Base-by-base conservation (phyloP, 805 yeast species). In the Yamadazyma ubonensis region DNA sequence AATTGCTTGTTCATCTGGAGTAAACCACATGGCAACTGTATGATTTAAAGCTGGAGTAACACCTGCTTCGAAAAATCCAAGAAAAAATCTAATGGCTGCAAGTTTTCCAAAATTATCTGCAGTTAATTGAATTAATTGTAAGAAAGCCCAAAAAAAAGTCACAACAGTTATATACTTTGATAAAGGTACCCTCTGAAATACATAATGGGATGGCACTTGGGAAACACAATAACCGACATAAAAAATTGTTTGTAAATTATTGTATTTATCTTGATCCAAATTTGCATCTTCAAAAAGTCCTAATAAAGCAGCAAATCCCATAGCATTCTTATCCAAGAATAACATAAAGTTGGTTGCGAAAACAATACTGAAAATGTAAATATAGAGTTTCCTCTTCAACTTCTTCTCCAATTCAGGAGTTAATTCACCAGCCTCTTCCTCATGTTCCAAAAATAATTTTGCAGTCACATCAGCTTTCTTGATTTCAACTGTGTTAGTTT, bases 141-240 rank as follows among this genome's bases (percentile, higher is more conserved):
- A 48, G n/a, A 49, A 32, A 3, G 70, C 66, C 71, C 71, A 66
- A 4, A 61, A 14, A 20, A 61, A 26, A 23, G 58, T 53, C 33
- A 54, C 55, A 8, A 49, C 48, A 3, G 63, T 44, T 4, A 63
- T 51, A 4, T 59, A 56, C 38, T 66, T 67, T 4, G 61, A 58
- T 22, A 68, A 53, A 1, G 70, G 67, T 25, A 60, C 54, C 31
- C 45, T 54, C 41, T 63, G 66, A 33, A 67, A 51, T 14, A 58
- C 32, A 46, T 67, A 66, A 12, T 72, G 53, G 6, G 62, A 65
- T 8, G 33, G 33, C 28, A 59, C 55, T 42, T 58, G 62, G 35
- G 57, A 61, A 10, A 55, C 63, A 33, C 82, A 55, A 53, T 81
- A 83, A 2, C 89, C 90, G 26, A 83, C 33, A 58, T 70, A 58